Base-by-base conservation (phyloP, 1,284 basidiomycete species). In the Trametes pubescens region DNA sequence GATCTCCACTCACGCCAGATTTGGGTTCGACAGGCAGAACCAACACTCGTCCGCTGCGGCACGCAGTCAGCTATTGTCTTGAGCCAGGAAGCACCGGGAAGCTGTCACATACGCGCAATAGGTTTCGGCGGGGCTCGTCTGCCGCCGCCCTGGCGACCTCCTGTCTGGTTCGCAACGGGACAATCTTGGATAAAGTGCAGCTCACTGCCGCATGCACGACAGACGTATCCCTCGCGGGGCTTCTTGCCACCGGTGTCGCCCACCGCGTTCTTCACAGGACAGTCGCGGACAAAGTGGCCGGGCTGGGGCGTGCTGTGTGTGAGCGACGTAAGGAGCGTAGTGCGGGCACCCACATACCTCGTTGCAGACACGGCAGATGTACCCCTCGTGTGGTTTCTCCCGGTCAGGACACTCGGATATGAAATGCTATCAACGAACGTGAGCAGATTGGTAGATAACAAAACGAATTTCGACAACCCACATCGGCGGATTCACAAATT, bases 21-120 rank as follows among this genome's bases (percentile, higher is more conserved):
- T 91, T 1, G 96, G 96, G 74, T 98, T 98, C 53, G 94, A 96
- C 59, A 98, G 75, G 76, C 96, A 98, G 81, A 98, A 98, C 95
- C 96, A 98, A 77, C 96, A 96, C 78, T 94, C 91, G 65, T 91
- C 90, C 66, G 93, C 92, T 94, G 69, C 22, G 37, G 13, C 2
- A 37, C 5, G 8, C 4, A 11, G n/a, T 60, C 14, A 62, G 51
- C n/a, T 35, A 26, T 51, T 49, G 56, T 29, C 49, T 35, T 21
- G 14, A 8, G 9, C 9, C 13, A 14, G 34, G 16, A 16, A 38
- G 16, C 13, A 38, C 8, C 24, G 16, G 35, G 35, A 47, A 34
- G 22, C 10, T 56, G 43, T 58, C 51, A 70, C 91, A 73, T 73
- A 93, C 93, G 90, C 62, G 82, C 86, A 63, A 95, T 93, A 73